Evolutionary conservation across 768 basidiomycete genomes (phyloP), one percentile per base, ranked within the genome.

Genomic region (Sarcomyxa edulis): DNA sequence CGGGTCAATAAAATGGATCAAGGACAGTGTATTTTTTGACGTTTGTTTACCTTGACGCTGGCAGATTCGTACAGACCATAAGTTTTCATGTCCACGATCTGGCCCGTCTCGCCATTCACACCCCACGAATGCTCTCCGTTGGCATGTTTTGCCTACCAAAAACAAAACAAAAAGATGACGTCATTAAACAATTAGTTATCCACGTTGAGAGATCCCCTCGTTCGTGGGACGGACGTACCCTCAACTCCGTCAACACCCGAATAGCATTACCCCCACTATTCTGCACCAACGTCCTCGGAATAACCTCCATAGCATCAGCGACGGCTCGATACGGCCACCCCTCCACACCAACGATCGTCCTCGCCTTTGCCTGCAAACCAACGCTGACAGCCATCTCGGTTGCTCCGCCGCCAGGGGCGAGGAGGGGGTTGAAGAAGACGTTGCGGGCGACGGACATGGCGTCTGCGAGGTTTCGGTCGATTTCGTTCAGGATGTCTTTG

Each of bases 301-400:
- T 95, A 40, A 98, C 91, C 61, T 98, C 95, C 76, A 98, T 83
- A 22, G 96, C 93, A 50, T 98, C 95, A 1, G 87, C 87, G 8
- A 98, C 91, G 18, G 94, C 92, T 31, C 85, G 67, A 65, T 83
- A 93, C 7, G 93, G 92, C 71, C 88, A 92, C 1, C 84, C 86
- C 56, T 94, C 91, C 11, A 93, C 84, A 10, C 95, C 94, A 11
- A 81, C 81, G 43, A 96, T 71, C 32, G 68, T 79, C 52, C 85
- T 71, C 14, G 89, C 88, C 58, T 83, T 87, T 7, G 75, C 71
- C 34, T 87, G 84, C 48, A 98, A 61, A 1, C 84, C 90, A 3
- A 96, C 91, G 24, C 81, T 82, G 61, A 98, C 82, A 0, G 95
- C 96, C 92, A 98, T 97, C 67, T 99, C 96, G 3, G 92, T 95